Evolutionary conservation across 23 red algal species (phyloP).

Genomic region (Agarophyton chilense): DNA sequence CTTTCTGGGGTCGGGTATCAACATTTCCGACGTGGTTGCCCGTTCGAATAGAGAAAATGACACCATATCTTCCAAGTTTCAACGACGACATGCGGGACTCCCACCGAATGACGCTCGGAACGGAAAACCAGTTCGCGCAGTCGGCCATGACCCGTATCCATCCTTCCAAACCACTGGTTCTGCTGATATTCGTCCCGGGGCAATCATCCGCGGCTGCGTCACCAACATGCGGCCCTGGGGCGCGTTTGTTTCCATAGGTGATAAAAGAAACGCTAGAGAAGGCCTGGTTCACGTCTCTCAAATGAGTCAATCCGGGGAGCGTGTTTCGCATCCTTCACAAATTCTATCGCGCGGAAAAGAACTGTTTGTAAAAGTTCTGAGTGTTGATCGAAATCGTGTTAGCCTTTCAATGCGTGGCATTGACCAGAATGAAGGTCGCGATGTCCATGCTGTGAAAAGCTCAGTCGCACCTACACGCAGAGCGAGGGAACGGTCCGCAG

Average conservation of each 20-base stretch:
- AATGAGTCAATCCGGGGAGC: constrained; percentile 26
- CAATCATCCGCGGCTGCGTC: constrained; percentile 56
- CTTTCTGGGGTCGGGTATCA: constrained; percentile 79
- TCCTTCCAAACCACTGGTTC: background rate
- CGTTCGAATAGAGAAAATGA: constrained; percentile 49
- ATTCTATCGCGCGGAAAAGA: constrained; percentile 44
- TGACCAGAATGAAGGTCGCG: constrained; percentile 71
- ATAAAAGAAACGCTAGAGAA: constrained; percentile 31
- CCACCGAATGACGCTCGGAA: background rate
- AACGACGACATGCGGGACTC: background rate
- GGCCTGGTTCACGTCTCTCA: constrained; percentile 83
- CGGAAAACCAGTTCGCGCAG: background rate
- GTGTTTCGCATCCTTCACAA: constrained; percentile 59
- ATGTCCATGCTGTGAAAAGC: background rate
- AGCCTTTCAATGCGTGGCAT: constrained; percentile 73
- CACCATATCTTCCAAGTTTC: background rate
- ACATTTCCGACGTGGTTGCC: constrained; percentile 9
- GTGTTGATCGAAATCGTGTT: constrained; percentile 46
- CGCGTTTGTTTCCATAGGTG: constrained; percentile 70
- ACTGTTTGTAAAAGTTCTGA: constrained; percentile 73
- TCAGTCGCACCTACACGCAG: background rate
- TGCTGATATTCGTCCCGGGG: constrained; percentile 58
- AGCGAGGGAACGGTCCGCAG: background rate
- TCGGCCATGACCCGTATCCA: background rate
- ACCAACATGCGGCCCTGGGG: constrained; percentile 76